Base-by-base conservation (phyloP, 2,329 filamentous ascomycete genomes). In the Pleoardoris graminearum region DNA sequence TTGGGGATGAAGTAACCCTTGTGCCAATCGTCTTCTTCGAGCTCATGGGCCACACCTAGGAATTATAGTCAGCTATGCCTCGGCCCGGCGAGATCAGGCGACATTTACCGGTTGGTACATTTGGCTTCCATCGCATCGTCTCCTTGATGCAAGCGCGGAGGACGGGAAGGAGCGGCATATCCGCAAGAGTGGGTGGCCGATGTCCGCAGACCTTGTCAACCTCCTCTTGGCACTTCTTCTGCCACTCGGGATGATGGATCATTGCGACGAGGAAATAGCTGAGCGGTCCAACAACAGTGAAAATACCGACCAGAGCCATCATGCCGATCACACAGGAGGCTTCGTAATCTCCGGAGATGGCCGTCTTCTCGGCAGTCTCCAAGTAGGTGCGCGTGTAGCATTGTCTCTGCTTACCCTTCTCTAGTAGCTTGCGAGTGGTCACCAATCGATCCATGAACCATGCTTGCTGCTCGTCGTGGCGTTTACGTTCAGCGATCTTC, bases 391-490 rank as follows among this genome's bases (percentile, higher is more conserved):
- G 62, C 11, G 69, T 70, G 48, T 69, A 71, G 57, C 69, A 71
- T 11, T 61, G 54, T 29, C 62, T 56, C 37, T 72, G 68, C 51
- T 67, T 66, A 32, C 68, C 68, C 51, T 65, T 66, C 43, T 66
- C 59, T 64, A 72, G 65, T 39, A 61, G 55, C 25, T 61, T 62
- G 14, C 74, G 70, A 4, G 74, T 74, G 4, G 61, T 67, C 1
- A 70, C 37, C 0, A 81, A 66, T n/a, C 74, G 71, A 5, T 78
- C 68, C 77, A 81, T 78, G 76, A 79, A 83, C 76, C 79, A 82
- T 0, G 66, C 75, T 54, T 81, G 76, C 54, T 83, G 80, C 32
- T 78, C 75, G 38, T 82, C 80, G 57, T 82, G 80, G 17, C 80
- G 75, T 62, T 79, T 80, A 35, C 72, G 74, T 62, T 83, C 80